Evolutionary conservation across 31 red algal species (phyloP).

Genomic region (Asparagopsis taxiformis): DNA sequence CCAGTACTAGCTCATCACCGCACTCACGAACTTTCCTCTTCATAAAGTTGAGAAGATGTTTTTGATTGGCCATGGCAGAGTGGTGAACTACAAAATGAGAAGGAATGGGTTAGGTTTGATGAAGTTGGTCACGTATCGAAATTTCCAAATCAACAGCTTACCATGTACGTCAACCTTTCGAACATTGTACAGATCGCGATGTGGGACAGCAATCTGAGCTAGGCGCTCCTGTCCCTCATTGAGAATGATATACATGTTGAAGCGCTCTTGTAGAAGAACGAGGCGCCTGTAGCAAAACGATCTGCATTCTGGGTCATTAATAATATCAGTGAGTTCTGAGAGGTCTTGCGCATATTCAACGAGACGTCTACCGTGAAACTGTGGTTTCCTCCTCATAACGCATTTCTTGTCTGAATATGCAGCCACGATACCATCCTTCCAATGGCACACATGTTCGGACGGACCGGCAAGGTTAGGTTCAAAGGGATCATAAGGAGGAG

Average conservation of each 20-base stretch:
- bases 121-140: too few species aligned
- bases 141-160: conserved; percentile 11
- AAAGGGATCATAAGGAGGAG: conserved; percentile 89
- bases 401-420: conserved; percentile 37
- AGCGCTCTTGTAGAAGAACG: conserved; percentile 58
- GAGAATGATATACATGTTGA: conserved; percentile 86
- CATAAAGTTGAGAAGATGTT: conserved; percentile 93
- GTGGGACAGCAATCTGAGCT: conserved; percentile 86
- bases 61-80: conserved; percentile 84
- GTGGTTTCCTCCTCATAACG: conserved; percentile 18
- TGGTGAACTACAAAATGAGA: conserved; percentile 28
- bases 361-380: conserved; percentile 19
- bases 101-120: too few species aligned
- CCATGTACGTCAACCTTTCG: conserved; percentile 95
- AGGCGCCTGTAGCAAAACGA: conserved; percentile 80
- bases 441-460: conserved; percentile 44
- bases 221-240: conserved; percentile 79
- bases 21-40: conserved; percentile 80
- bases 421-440: conserved; percentile 72
- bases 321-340: conserved; percentile 39
- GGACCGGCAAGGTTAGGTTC: conserved; percentile 1
- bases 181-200: conserved; percentile 95
- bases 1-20: conserved; percentile 69
- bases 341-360: conserved; percentile 73
- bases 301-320: conserved; percentile 76